Evolutionary conservation across 495 filamentous ascomycete species (phyloP).

Genomic region (Cladorrhinum samala): DNA sequence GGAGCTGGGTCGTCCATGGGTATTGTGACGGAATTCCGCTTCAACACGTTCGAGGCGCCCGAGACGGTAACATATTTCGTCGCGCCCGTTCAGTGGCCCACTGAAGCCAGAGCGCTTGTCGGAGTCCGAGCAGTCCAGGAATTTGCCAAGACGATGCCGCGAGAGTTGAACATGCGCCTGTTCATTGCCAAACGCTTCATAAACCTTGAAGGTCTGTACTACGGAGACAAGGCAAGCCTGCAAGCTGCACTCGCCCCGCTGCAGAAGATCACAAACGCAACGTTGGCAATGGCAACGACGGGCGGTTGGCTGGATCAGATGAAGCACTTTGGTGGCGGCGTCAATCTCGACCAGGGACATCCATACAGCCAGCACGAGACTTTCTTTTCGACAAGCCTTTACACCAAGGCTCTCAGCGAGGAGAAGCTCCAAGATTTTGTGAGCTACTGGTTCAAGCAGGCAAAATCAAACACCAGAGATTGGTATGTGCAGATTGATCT

Average conservation of each 20-base stretch:
- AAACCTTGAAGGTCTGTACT: constrained; percentile 39
- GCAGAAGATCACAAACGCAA: constrained; percentile 29
- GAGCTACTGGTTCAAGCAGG: constrained; percentile 39
- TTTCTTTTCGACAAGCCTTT: constrained; percentile 39
- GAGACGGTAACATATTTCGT: constrained; percentile 38
- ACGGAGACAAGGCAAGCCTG: constrained; percentile 34
- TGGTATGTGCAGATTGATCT: constrained; percentile 46
- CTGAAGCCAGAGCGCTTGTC: constrained; percentile 15
- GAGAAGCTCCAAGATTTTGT: constrained; percentile 31
- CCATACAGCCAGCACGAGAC: constrained; percentile 37
- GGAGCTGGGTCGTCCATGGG: constrained; percentile 41
- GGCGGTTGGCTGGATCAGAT: constrained; percentile 37
- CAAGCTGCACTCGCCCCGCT: constrained; percentile 30
- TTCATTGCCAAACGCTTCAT: constrained; percentile 34
- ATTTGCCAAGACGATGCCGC: constrained; percentile 35
- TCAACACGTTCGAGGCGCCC: constrained; percentile 39
- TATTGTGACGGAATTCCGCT: constrained; percentile 37
- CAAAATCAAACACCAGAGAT: constrained; percentile 34
- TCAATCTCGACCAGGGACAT: constrained; percentile 32
- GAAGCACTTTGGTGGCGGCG: constrained; percentile 36
- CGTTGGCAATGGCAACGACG: constrained; percentile 24
- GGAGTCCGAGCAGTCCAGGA: constrained; percentile 36
- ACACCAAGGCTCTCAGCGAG: constrained; percentile 30
- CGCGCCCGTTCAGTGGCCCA: constrained; percentile 28
- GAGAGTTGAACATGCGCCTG: constrained; percentile 41